Conservation (phyloP, 2,329 filamentous ascomycete genomes). For the Arthroderma sp. region DNA sequence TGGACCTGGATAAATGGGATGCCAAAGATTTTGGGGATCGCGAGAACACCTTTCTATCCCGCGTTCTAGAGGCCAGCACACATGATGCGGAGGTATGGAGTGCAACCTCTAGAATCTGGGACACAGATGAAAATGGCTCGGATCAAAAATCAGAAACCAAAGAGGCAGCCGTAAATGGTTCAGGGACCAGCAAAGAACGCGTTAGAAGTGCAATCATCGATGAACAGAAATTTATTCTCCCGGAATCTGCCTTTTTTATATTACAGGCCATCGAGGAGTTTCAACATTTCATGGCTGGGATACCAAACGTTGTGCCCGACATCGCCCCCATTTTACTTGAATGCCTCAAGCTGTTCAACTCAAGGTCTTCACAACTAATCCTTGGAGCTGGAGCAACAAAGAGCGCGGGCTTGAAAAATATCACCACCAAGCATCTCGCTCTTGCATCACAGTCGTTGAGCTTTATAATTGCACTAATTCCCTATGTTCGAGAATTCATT, state of each 20-base stretch:
- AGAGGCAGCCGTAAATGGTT: slow-evolving; percentile 17
- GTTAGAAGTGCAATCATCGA: slow-evolving; percentile 65
- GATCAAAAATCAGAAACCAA: slow-evolving; percentile 27
- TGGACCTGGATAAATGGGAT: slow-evolving; percentile 54
- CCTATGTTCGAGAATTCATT: slow-evolving; percentile 83
- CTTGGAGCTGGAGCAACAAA: slow-evolving; percentile 84
- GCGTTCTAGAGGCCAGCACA: slow-evolving; percentile 48
- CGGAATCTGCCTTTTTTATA: slow-evolving; percentile 69
- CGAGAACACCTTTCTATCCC: slow-evolving; percentile 40
- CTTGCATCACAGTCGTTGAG: slow-evolving; percentile 79
- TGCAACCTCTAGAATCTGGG: slow-evolving; percentile 41
- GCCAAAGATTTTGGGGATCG: slow-evolving; percentile 49
- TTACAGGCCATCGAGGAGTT: slow-evolving; percentile 72
- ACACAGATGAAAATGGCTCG: slow-evolving; percentile 23
- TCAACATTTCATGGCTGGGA: slow-evolving; percentile 67
- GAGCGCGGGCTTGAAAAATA: slow-evolving; percentile 84
- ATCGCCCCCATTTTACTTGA: slow-evolving; percentile 68
- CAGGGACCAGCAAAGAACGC: slow-evolving; percentile 46
- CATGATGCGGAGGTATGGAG: slow-evolving; percentile 46
- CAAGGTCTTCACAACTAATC: slow-evolving; percentile 88
- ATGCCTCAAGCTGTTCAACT: slow-evolving; percentile 89
- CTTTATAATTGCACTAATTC: slow-evolving; percentile 76
- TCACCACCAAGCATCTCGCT: slow-evolving; percentile 88
- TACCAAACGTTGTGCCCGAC: slow-evolving; percentile 80
- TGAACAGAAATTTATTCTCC: slow-evolving; percentile 72